phyloP scores from a whole-genome alignment of 164 flowering plant species.

The Umbilicus rupestris region DNA sequence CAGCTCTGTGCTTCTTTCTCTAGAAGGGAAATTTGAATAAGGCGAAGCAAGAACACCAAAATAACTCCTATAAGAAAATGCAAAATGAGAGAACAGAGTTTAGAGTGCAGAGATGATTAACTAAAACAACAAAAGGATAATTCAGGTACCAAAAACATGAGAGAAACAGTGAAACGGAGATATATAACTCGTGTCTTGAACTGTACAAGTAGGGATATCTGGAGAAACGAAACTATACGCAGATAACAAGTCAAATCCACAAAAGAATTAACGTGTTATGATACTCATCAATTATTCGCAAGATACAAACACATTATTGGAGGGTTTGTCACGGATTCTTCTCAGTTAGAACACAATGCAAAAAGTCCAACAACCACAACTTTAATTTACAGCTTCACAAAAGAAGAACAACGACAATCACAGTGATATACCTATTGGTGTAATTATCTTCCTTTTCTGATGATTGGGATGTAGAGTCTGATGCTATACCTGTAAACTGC shows the following conservation, averaged over 20 bases:
- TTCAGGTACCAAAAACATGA: background rate
- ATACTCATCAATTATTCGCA: background rate
- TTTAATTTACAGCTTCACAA: background rate
- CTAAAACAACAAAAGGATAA: background rate
- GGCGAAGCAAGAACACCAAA: conserved; percentile 27
- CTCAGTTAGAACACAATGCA: background rate
- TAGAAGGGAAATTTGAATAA: conserved; percentile 18
- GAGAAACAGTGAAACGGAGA: background rate
- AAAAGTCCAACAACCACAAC: no score
- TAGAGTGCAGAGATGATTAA: background rate
- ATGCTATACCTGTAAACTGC: conserved; percentile 40
- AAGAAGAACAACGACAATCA: background rate
- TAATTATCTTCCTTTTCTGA: conserved; percentile 43
- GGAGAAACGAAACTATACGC: background rate
- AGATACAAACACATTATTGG: background rate
- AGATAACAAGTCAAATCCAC: background rate
- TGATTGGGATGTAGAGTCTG: conserved; percentile 39
- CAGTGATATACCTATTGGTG: conserved; percentile 32
- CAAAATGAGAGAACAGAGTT: conserved; percentile 9
- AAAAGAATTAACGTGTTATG: background rate
- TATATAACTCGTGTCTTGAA: background rate
- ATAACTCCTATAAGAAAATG: conserved; percentile 29
- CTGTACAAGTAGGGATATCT: background rate
- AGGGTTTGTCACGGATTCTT: background rate
- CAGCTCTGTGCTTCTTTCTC: conserved; percentile 17